A percentile compares a stretch with the other conserved stretches of the same genome.
Evolutionary conservation across 2,329 filamentous ascomycete genomes (phyloP).

Genomic region (Cytospora leucostoma): DNA sequence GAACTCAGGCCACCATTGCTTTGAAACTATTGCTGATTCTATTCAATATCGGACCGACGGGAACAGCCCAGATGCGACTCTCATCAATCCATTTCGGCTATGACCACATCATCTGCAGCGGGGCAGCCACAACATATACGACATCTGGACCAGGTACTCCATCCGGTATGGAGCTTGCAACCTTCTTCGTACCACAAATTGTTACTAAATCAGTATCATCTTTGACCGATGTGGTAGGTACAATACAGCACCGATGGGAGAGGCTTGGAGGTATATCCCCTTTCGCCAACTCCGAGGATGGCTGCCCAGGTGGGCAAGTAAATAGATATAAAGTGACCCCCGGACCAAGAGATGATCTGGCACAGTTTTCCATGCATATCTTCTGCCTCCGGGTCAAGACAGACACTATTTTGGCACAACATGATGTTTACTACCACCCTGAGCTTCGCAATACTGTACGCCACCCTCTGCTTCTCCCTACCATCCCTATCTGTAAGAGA

Average conservation of each 20-base stretch:
- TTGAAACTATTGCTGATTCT: neutral
- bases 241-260: neutral
- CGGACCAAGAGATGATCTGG: too few species aligned
- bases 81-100: neutral
- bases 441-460: neutral
- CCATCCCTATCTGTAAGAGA: constrained; percentile 17
- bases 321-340: neutral
- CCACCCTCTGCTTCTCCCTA: constrained; percentile 2
- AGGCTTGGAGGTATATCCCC: too few species aligned
- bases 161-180: neutral
- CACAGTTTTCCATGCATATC: too few species aligned
- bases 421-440: neutral
- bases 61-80: too few species aligned
- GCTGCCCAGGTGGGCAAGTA: neutral
- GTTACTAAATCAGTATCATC: neutral
- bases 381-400: neutral
- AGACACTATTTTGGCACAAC: neutral
- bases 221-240: neutral
- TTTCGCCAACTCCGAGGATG: neutral
- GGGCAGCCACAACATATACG: neutral
- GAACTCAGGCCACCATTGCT: neutral
- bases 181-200: neutral
- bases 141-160: neutral
- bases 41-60: neutral
- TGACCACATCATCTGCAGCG: neutral